Base-by-base conservation (phyloP, 2,329 filamentous ascomycete genomes). In the Cladobotryum mycophilum region DNA sequence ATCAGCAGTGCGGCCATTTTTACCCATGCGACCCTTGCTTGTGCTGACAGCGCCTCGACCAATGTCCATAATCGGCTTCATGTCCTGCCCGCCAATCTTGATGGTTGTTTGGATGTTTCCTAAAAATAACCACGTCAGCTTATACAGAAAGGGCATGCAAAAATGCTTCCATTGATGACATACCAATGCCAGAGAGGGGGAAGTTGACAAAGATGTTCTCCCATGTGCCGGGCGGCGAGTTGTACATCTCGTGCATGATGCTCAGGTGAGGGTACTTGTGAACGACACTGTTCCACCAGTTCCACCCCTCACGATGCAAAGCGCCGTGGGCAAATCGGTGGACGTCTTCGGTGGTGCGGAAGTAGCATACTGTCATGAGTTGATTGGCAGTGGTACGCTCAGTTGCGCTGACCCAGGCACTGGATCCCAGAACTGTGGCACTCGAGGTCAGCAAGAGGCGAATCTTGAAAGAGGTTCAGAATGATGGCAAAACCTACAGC, bases 241-340 rank as follows among this genome's bases (percentile, higher is more conserved):
- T 61, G 54, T 75, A 78, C 2, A 69, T 62, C 64, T 79, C 76
- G 55, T 80, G 76, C 54, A 66, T 76, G 54, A 78, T 75, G 5
- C 65, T 64, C 18, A 78, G 49, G 55, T 75, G 65, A 18, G 59
- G 57, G 42, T 67, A 50, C 8, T 67, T 51, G 40, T 60, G 61
- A 44, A 58, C 61, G 48, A 70, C 67, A 61, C 9, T 49, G 22
- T 50, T 53, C 51, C 69, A 78, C 72, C 73, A 79, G 40, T 71
- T 66, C 74, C 73, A 75, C 1, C 56, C 70, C 15, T 67, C 61
- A 14, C 69, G 66, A 57, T 79, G 76, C 2, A 69, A 47, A 5
- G 63, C 54, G 20, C 64, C 65, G 48, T 76, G 70, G 3, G 76
- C 74, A 53, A 74, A 79, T 11, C 59, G 61, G 56, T 78, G 70